Evolutionary conservation across 2,329 filamentous ascomycete genomes (phyloP).

Genomic region (Epichloe gansuensis): DNA sequence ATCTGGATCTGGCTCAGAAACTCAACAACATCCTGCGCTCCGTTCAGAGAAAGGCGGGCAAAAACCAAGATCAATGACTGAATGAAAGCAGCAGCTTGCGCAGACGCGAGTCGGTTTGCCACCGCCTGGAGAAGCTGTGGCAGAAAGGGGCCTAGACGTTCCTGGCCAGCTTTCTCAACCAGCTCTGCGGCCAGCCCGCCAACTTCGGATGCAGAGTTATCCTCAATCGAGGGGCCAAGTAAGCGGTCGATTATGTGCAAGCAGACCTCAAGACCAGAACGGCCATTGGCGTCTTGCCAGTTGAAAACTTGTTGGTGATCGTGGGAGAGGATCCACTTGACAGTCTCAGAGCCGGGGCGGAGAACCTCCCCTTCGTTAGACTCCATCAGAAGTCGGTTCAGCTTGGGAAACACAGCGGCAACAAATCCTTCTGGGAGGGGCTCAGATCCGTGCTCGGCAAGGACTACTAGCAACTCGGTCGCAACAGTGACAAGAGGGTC

Average conservation of each 20-base stretch:
- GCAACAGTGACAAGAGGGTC: constrained; percentile 77
- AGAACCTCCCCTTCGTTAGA: constrained; percentile 81
- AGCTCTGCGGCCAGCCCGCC: constrained; percentile 87
- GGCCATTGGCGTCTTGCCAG: constrained; percentile 70
- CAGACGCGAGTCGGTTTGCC: constrained; percentile 68
- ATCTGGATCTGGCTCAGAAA: constrained; percentile 82
- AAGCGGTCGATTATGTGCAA: constrained; percentile 87
- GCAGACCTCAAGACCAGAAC: constrained; percentile 76
- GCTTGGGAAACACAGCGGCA: constrained; percentile 70
- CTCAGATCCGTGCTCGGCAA: constrained; percentile 71
- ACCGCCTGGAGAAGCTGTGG: constrained; percentile 82
- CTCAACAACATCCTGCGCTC: constrained; percentile 77
- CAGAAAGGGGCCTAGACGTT: constrained; percentile 79
- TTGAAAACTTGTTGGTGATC: constrained; percentile 81
- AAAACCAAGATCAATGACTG: constrained; percentile 94
- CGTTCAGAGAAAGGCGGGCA: constrained; percentile 73
- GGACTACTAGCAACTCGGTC: constrained; percentile 66
- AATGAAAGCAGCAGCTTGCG: constrained; percentile 78
- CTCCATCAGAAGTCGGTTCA: constrained; percentile 69
- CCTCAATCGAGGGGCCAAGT: constrained; percentile 70
- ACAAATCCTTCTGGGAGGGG: constrained; percentile 83
- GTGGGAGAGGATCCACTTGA: constrained; percentile 81
- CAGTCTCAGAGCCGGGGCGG: constrained; percentile 69
- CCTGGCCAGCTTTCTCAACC: constrained; percentile 88
- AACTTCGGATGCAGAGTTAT: constrained; percentile 90